Base-by-base conservation (phyloP, 2,329 filamentous ascomycete species). In the Cladorrhinum sp. region DNA sequence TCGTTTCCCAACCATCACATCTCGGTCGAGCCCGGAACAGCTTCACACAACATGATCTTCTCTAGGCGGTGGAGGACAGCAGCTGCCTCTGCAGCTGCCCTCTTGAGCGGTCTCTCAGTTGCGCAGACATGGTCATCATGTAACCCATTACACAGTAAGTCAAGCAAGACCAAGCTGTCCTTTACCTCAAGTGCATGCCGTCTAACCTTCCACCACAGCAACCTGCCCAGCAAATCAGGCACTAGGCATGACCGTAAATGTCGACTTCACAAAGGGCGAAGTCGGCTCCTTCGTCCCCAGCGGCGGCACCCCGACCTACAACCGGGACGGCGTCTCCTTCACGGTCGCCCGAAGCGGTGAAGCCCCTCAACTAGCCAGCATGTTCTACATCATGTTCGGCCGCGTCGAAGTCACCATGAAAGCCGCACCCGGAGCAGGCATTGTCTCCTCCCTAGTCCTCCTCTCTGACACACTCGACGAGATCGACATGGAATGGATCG, bases 311-410 rank as follows among this genome's bases (percentile, higher is more conserved):
- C 86, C 91, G 2, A 86, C 86, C 1, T 98, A 96, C 77, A 84
- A 82, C 72, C 80, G 80, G 9, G 84, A 93, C 72, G 95, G 95
- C 62, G 93, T 84, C 24, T 85, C 84, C 16, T 96, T 99, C 73
- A 92, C 91, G 24, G 88, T 99, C 57, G 76, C 85, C 57, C 79
- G 87, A 71, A 82, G 87, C 55, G 93, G 94, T 60, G 91, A 99
- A 72, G 85, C 92, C 2, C 95, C 95, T 0, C 89, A 94, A 73
- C 85, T 99, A 63, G 83, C 84, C 66, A 96, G 92, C 63, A 86
- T 95, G 70, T 98, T 96, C 85, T 98, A 97, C 81, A 96, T 99
- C 79, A 98, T 99, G 95, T 99, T 97, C 74, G 95, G 95, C 67
- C 90, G 88, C 65, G 90, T 97, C 71, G 90, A 96, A 66, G 85